Evolutionary conservation across 2,329 filamentous ascomycete genomes (phyloP).

Genomic region (Achaetomium macrosporum): DNA sequence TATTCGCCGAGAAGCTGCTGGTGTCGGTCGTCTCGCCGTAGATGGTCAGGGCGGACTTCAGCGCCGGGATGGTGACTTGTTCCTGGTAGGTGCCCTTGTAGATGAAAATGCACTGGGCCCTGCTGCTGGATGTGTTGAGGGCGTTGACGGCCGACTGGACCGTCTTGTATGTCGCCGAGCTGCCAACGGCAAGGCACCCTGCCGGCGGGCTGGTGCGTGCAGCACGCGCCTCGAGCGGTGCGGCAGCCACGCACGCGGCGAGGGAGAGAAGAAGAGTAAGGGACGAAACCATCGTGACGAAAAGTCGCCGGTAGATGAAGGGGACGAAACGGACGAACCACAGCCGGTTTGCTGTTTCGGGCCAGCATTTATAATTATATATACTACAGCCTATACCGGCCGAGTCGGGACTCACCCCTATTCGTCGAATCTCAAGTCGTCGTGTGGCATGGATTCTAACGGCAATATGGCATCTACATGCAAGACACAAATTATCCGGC

Average conservation of each 20-base stretch:
- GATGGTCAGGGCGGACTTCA: slow-evolving; percentile 43
- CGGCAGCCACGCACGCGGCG: background rate
- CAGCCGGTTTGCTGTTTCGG: too few relatives aligned
- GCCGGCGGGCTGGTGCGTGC: slow-evolving; percentile 19
- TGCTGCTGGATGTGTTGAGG: slow-evolving; percentile 45
- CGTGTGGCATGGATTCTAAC: too few relatives aligned
- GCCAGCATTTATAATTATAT: too few relatives aligned
- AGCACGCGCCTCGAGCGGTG: slow-evolving; percentile 1
- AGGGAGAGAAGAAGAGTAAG: slow-evolving; percentile 5
- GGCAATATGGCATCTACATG: too few relatives aligned
- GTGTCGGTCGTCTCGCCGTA: slow-evolving; percentile 51
- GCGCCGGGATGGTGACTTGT: slow-evolving; percentile 48
- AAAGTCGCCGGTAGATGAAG: too few relatives aligned
- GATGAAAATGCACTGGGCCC: slow-evolving; percentile 57
- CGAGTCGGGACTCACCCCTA: too few relatives aligned
- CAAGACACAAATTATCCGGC: too few relatives aligned
- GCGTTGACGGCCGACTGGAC: slow-evolving; percentile 54
- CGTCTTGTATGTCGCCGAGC: slow-evolving; percentile 18
- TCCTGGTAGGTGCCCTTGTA: slow-evolving; percentile 54
- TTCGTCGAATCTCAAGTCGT: too few relatives aligned
- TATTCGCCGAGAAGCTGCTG: slow-evolving; percentile 47
- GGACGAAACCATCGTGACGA: slow-evolving; percentile 4
- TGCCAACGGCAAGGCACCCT: slow-evolving; percentile 24
- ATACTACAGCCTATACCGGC: too few relatives aligned
- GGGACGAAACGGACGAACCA: too few relatives aligned